Conservation (phyloP, 2,329 filamentous ascomycete species). For the Botrytis deweyae region DNA sequence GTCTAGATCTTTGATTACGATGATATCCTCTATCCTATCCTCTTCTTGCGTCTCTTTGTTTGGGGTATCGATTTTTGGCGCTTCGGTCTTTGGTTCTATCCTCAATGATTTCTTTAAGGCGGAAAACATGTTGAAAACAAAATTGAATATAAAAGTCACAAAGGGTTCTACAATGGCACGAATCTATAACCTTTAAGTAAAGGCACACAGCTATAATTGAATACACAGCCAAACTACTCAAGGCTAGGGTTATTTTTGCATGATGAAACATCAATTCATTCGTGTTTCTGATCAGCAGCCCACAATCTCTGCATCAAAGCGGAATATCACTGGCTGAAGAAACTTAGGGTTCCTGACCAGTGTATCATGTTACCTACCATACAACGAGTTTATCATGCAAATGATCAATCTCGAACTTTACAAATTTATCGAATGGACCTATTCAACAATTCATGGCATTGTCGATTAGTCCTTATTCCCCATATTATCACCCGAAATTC, state of each 20-base stretch:
- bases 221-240: not conserved
- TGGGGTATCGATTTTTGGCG: not conserved
- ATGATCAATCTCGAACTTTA: constrained; percentile 7
- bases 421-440: not conserved
- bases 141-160: not conserved
- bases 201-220: not conserved
- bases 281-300: not conserved
- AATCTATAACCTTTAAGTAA: constrained; percentile 17
- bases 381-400: constrained; percentile 9
- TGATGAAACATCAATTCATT: constrained; percentile 17
- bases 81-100: constrained; percentile 3
- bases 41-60: not conserved
- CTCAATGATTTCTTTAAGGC: constrained; percentile 8
- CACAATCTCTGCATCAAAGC: constrained; percentile 1
- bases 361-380: constrained; percentile 11
- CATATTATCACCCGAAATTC: not conserved
- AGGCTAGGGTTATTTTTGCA: not conserved
- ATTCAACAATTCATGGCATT: not conserved
- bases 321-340: constrained; percentile 10
- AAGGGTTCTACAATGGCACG: not conserved
- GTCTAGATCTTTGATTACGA: constrained; percentile 11
- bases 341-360: constrained; percentile 11
- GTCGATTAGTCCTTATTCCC: not conserved
- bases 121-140: constrained; percentile 12
- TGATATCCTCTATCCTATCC: not conserved